phyloP scores from a whole-genome alignment of 2,329 filamentous ascomycete species.

The Aschersonia sp. region DNA sequence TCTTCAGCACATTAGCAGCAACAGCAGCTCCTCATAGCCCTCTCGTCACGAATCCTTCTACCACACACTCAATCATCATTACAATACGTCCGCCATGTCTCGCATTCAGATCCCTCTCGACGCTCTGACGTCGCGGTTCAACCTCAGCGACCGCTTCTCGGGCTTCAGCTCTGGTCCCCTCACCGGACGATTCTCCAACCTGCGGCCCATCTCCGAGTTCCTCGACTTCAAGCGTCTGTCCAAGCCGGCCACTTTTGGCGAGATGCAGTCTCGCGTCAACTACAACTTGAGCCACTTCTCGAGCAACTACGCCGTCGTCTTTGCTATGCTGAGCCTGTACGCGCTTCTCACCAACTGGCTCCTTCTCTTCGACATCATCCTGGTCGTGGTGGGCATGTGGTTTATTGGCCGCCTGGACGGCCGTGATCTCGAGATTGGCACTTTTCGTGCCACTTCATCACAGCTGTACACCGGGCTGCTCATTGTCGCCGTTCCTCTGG shows the following conservation, averaged over 20 bases:
- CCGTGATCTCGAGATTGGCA: slow-evolving; percentile 74
- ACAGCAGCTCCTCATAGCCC: too few species aligned
- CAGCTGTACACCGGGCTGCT: slow-evolving; percentile 89
- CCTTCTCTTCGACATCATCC: slow-evolving; percentile 82
- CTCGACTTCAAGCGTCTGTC: slow-evolving; percentile 90
- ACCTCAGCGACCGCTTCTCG: slow-evolving; percentile 72
- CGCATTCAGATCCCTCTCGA: slow-evolving; percentile 89
- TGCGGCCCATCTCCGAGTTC: slow-evolving; percentile 85
- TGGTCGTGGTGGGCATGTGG: slow-evolving; percentile 77
- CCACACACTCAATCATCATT: neutral
- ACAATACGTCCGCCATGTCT: slow-evolving; percentile 42
- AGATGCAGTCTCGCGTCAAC: slow-evolving; percentile 84
- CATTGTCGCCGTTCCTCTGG: slow-evolving; percentile 69
- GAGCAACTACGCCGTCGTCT: slow-evolving; percentile 93
- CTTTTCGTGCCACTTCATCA: slow-evolving; percentile 68
- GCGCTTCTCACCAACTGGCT: slow-evolving; percentile 75
- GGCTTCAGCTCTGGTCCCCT: slow-evolving; percentile 68
- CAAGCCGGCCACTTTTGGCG: slow-evolving; percentile 82
- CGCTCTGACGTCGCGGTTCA: slow-evolving; percentile 78
- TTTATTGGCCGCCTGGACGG: slow-evolving; percentile 84
- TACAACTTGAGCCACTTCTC: slow-evolving; percentile 97
- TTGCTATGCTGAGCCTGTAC: slow-evolving; percentile 93
- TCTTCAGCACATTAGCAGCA: too few species aligned
- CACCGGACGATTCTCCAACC: slow-evolving; percentile 74
- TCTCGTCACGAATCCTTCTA: too few species aligned